phyloP scores from a whole-genome alignment of 805 yeast species.

The Candida ascalaphidarum region DNA sequence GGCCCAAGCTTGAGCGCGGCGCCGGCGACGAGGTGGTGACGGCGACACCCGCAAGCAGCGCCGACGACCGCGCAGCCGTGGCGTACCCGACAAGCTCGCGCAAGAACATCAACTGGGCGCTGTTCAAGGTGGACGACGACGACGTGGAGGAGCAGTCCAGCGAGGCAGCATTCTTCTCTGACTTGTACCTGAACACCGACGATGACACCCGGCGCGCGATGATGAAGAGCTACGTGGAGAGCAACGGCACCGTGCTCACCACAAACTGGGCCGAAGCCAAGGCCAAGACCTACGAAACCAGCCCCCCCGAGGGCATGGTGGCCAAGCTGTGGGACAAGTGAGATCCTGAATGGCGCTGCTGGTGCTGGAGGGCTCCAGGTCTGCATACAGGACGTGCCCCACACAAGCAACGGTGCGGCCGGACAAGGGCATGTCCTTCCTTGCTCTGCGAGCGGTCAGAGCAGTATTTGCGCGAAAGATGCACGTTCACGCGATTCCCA shows the following conservation, averaged over 20 bases:
- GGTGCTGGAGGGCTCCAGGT: too few relatives aligned
- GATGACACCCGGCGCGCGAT: constrained; percentile 87
- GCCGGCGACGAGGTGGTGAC: constrained; percentile 6
- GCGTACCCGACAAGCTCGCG: constrained; percentile 60
- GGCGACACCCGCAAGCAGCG: constrained; percentile 3
- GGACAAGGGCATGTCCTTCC: too few relatives aligned
- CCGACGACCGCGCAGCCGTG: constrained; percentile 5
- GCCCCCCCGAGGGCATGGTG: constrained; percentile 71
- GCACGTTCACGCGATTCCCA: constrained; percentile 78
- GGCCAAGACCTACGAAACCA: constrained; percentile 50
- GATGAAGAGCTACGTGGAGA: constrained; percentile 93
- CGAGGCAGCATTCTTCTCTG: constrained; percentile 64
- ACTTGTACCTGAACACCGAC: constrained; percentile 70
- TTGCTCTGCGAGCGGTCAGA: too few relatives aligned
- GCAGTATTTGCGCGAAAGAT: constrained; percentile 42
- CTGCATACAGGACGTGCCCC: too few relatives aligned
- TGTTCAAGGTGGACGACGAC: constrained; percentile 39
- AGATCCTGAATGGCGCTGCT: too few relatives aligned
- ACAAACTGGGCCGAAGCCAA: constrained; percentile 91
- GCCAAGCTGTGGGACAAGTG: constrained; percentile 39
- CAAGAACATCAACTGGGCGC: constrained; percentile 63
- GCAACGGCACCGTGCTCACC: constrained; percentile 87
- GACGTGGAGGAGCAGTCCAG: constrained; percentile 37
- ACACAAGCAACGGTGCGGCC: too few relatives aligned
- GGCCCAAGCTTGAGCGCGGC: constrained; percentile 45